These are phyloP conservation scores for Mortierella sp. DNA, from an alignment of 371 early-diverging fungal genomes.

Conservation along the genomic window DNA sequence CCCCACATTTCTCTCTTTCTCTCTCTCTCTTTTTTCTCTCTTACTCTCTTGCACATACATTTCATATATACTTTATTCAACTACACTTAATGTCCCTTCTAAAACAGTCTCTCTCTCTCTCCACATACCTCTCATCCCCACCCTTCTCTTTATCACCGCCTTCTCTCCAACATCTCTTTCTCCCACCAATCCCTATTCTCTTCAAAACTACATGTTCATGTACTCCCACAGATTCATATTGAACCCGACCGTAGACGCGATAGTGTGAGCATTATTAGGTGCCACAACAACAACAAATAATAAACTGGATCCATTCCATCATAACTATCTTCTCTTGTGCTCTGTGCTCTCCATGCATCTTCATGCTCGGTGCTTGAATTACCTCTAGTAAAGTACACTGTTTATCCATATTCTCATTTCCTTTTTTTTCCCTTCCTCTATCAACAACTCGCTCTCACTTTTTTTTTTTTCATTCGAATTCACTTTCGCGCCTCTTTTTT, in stretches of 20 bases:
- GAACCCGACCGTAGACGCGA: not conserved
- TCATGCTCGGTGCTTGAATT: constrained; percentile 11
- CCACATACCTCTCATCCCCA: too few relatives aligned
- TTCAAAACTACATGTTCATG: too few relatives aligned
- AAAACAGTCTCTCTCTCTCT: too few relatives aligned
- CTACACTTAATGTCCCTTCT: too few relatives aligned
- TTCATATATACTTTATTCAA: too few relatives aligned
- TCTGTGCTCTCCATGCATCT: constrained; percentile 6
- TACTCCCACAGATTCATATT: not conserved
- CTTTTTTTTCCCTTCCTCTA: not conserved
- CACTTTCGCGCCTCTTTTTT: not conserved
- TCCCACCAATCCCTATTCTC: not conserved
- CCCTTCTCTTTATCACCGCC: too few relatives aligned
- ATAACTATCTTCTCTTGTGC: not conserved
- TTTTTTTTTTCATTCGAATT: not conserved
- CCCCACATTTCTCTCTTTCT: too few relatives aligned
- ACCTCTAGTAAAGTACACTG: too few relatives aligned
- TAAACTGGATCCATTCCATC: not conserved
- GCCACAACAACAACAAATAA: not conserved
- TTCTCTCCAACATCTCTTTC: not conserved
- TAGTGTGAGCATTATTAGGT: not conserved
- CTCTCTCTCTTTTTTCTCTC: too few relatives aligned
- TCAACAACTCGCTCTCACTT: not conserved
- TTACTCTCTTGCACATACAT: too few relatives aligned
- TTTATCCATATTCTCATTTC: not conserved